A percentile compares a stretch with the other conserved stretches of the same genome.
These are phyloP conservation scores for Amanita pallidorosea DNA, from an alignment of 768 basidiomycete genomes.

Conservation along the genomic window DNA sequence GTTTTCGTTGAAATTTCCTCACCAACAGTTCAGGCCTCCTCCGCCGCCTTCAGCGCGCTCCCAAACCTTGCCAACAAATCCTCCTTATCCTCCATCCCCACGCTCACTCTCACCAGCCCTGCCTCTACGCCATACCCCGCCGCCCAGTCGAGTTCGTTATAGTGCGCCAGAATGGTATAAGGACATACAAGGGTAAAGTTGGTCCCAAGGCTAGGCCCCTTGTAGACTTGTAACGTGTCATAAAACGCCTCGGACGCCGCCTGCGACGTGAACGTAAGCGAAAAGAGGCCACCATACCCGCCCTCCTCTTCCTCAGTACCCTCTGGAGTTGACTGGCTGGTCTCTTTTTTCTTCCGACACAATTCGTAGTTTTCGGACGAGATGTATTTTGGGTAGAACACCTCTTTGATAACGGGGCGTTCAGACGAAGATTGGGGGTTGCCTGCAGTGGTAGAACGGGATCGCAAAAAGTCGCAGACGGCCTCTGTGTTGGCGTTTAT, in stretches of 20 bases:
- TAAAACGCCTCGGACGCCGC: slow-evolving; percentile 72
- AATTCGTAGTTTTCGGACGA: slow-evolving; percentile 61
- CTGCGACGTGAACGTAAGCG: slow-evolving; percentile 66
- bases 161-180: slow-evolving; percentile 90
- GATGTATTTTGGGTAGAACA: slow-evolving; percentile 84
- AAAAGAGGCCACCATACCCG: slow-evolving; percentile 83
- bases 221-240: slow-evolving; percentile 71
- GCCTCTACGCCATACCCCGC: slow-evolving; percentile 75
- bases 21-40: slow-evolving; percentile 16
- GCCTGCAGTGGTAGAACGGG: slow-evolving; percentile 40
- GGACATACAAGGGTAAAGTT: slow-evolving; percentile 95
- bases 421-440: slow-evolving; percentile 9
- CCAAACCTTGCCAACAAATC: slow-evolving; percentile 48
- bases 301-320: slow-evolving; percentile 18
- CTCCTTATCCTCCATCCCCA: slow-evolving; percentile 76
- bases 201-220: slow-evolving; percentile 89
- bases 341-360: slow-evolving; percentile 43
- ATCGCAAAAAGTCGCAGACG: slow-evolving; percentile 68
- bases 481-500: slow-evolving; percentile 81
- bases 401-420: slow-evolving; percentile 54
- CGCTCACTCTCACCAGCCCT: slow-evolving; percentile 76
- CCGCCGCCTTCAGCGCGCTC: slow-evolving; percentile 64
- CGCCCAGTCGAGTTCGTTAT: slow-evolving; percentile 85
- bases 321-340: neutral
- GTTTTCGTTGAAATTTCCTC: no score